These are phyloP conservation scores for Xylaria sp. DNA, from an alignment of 2,329 filamentous ascomycete species.

Conservation along the genomic window DNA sequence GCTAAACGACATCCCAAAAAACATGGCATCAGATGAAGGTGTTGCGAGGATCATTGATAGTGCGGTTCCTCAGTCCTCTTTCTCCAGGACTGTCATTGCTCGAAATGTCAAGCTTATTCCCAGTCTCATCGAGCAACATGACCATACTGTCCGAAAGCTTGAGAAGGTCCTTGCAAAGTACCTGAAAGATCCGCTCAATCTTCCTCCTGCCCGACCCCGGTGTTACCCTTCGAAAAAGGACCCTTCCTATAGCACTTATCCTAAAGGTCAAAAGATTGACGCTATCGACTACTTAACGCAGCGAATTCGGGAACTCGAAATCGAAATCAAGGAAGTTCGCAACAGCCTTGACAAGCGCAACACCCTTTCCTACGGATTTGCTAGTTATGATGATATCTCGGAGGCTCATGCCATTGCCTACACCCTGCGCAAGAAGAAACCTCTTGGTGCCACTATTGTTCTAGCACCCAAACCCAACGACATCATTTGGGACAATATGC, in stretches of 20 bases:
- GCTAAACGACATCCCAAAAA: slow-evolving; percentile 83
- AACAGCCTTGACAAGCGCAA: slow-evolving; percentile 84
- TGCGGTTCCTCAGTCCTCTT: slow-evolving; percentile 71
- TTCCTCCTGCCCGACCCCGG: slow-evolving; percentile 77
- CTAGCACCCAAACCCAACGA: slow-evolving; percentile 88
- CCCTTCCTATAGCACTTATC: slow-evolving; percentile 66
- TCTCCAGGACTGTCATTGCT: slow-evolving; percentile 66
- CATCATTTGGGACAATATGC: slow-evolving; percentile 94
- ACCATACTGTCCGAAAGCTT: slow-evolving; percentile 77
- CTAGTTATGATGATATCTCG: slow-evolving; percentile 86
- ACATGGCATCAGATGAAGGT: slow-evolving; percentile 82
- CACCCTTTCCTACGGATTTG: slow-evolving; percentile 90
- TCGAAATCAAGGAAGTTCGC: slow-evolving; percentile 83
- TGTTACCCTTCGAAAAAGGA: slow-evolving; percentile 85
- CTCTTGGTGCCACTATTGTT: slow-evolving; percentile 75
- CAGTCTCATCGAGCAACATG: slow-evolving; percentile 82
- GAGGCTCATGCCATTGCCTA: slow-evolving; percentile 90
- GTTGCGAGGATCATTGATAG: slow-evolving; percentile 82
- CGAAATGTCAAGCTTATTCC: slow-evolving; percentile 93
- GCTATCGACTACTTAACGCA: slow-evolving; percentile 92
- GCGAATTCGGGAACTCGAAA: slow-evolving; percentile 81
- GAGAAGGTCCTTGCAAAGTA: slow-evolving; percentile 88
- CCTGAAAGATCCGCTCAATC: slow-evolving; percentile 80
- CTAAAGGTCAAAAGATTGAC: slow-evolving; percentile 76
- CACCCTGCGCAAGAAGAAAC: slow-evolving; percentile 78